Base-by-base conservation (phyloP, 345 rosid species). In the Murraya paniculata region DNA sequence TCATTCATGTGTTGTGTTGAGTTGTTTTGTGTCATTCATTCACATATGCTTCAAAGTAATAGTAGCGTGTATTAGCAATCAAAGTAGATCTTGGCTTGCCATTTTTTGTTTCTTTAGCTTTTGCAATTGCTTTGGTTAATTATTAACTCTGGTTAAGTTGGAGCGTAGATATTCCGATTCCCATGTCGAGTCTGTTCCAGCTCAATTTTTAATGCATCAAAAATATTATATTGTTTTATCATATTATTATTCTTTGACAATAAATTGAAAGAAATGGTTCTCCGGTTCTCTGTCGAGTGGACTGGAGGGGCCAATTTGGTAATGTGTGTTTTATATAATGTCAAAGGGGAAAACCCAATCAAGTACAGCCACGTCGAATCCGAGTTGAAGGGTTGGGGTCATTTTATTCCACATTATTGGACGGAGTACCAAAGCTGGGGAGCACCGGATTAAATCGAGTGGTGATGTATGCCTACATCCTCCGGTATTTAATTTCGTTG, bases 161-260 rank as follows among this genome's bases (percentile, higher is more conserved):
- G 81, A 62, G 74, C 81, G 79, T 57, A 41, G 61, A 80, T 83
- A 75, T 85, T 83, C 81, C 78, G 82, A 83, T 82, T 75, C 81
- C 75, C 39, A 9, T 21, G 21, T 68, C n/a, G 69, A 35, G 69
- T 65, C 79, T 83, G 81, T 69, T 84, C 90, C 92, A 90, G 84
- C 89, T 87, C 87, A 78, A 84, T 8, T 68, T 39, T 68, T 68
- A 38, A 39, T 68, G 24, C 3, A 22, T 56, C 45, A 9, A 50
- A 50, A 19, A 50, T 41, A 30, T 18, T 28, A 25, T 24, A 68
- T 45, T 70, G 59, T 10, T 2, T 28, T 8, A 45, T 45, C 5
- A 45, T 31, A 72, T 33, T 39, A n/a, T 72, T 25, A 56, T 72
- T 72, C 13, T 72, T 58, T 22, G 50, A 72, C 57, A 72, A 45